Evolutionary conservation across 352 stramenopile species (phyloP), one percentile per base, ranked within the genome.

Genomic region (Phytopythium oedochilum): DNA sequence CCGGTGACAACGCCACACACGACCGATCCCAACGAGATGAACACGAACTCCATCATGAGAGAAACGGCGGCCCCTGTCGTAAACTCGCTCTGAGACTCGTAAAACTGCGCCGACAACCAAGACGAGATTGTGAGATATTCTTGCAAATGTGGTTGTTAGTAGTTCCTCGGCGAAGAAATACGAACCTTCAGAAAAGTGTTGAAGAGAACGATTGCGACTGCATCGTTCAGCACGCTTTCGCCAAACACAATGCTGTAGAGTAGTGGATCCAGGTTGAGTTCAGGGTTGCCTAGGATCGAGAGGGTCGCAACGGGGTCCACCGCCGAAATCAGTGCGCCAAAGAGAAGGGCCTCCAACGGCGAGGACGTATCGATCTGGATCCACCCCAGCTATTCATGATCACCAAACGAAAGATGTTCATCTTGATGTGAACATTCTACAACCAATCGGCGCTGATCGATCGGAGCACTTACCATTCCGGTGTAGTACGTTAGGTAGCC

Each of bases 161-260:
- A n/a, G n/a, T n/a, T n/a, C n/a, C n/a, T n/a, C n/a, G n/a, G n/a
- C n/a, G 9, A 32, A 31, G 23, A 45, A 38, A 2, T 32, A 43
- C 92, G 88, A 60, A 94, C 90, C 61, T 96, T 93, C 11, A 94
- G 73, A 66, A 98, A 98, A 10, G 92, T 98, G 54, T 98, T 96
- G 74, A 99, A 99, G 5, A 99, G 71, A 31, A 98, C 96, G 73
- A 99, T 98, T 17, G 92, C 92, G 34, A 99, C 91, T 1, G 96
- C 96, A 73, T 99, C 96, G 61, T 99, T 99, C 31, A 99, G 63
- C 15, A 99, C 95, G 54, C 81, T 97, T 56, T 99, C 96, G 42
- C 96, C 96, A 82, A 99, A 99, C 14, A 99, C 92, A 29, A 99
- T 84, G 57, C 78, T 94, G 59, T 94, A 96, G 17, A 96, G 62